Conservation (phyloP, 331 rosid species). For the Phaseolus coccineus region DNA sequence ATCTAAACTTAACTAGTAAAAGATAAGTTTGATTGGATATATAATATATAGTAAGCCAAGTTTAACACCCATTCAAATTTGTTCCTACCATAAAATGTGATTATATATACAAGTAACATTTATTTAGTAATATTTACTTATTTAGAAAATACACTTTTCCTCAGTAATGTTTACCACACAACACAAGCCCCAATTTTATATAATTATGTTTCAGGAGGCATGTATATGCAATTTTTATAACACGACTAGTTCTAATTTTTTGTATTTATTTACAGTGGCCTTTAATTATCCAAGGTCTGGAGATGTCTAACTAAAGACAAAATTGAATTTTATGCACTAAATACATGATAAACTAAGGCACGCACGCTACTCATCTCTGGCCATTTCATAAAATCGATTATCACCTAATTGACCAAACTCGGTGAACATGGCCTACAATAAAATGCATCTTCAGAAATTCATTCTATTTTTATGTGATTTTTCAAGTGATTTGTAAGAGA, state of each 20-base stretch:
- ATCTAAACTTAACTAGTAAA: not conserved
- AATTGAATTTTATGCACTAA: not conserved
- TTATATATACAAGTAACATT: not conserved
- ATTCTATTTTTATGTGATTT: too few species aligned
- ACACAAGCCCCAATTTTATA: not conserved
- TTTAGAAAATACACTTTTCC: not conserved
- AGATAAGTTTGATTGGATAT: not conserved
- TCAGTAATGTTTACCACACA: not conserved
- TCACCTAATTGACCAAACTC: not conserved
- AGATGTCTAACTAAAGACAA: not conserved
- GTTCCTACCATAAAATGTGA: not conserved
- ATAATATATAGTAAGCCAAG: not conserved
- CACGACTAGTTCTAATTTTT: not conserved
- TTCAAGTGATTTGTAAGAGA: not conserved
- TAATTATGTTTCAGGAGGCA: too few species aligned
- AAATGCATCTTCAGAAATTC: too few species aligned
- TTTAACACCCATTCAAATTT: not conserved
- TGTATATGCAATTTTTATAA: not conserved
- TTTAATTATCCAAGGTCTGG: not conserved
- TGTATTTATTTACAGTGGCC: not conserved
- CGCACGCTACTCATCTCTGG: slow-evolving; percentile 33
- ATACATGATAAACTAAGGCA: slow-evolving; percentile 34
- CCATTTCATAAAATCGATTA: not conserved
- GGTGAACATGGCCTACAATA: too few species aligned
- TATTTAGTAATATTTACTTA: not conserved